These are phyloP conservation scores for Saccharomycopsis javanensis DNA, from an alignment of 805 yeast genomes.

Conservation along the genomic window DNA sequence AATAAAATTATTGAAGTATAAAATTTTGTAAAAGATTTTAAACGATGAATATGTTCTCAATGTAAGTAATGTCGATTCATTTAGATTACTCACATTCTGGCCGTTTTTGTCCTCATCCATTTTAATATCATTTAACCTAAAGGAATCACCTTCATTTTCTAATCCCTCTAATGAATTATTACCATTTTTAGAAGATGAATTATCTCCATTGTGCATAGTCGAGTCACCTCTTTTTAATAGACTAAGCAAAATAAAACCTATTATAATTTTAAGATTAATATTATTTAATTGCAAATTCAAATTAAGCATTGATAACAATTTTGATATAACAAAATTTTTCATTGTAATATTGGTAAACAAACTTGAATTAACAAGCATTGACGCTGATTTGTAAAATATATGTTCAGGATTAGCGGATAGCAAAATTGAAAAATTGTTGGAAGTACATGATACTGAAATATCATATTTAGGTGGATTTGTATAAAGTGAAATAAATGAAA, in stretches of 20 bases:
- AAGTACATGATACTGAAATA: slow-evolving; percentile 1
- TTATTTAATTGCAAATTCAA: slow-evolving; percentile 15
- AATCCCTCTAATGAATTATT: background rate
- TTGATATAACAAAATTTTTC: slow-evolving; percentile 13
- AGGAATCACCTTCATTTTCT: background rate
- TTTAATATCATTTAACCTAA: slow-evolving; percentile 7
- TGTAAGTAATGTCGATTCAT: slow-evolving; percentile 11
- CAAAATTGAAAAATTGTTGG: slow-evolving; percentile 13
- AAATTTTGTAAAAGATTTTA: slow-evolving; percentile 18
- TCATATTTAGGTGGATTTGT: slow-evolving; percentile 10
- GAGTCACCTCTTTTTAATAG: slow-evolving; percentile 6
- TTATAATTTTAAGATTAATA: slow-evolving; percentile 16
- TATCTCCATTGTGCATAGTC: background rate
- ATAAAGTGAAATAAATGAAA: slow-evolving; percentile 14
- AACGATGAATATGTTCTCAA: slow-evolving; percentile 13
- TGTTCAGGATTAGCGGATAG: slow-evolving; percentile 14
- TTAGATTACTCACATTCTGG: slow-evolving; percentile 8
- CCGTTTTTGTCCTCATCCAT: slow-evolving; percentile 18
- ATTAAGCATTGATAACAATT: slow-evolving; percentile 16
- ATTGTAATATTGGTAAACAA: slow-evolving; percentile 6
- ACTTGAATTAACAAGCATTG: slow-evolving; percentile 6
- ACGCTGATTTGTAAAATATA: slow-evolving; percentile 12
- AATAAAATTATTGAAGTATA: slow-evolving; percentile 17
- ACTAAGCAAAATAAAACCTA: slow-evolving; percentile 16
- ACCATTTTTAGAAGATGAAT: background rate